These are phyloP conservation scores for Raphanus raphanistrum DNA, from an alignment of 345 rosid genomes.

Conservation along the genomic window DNA sequence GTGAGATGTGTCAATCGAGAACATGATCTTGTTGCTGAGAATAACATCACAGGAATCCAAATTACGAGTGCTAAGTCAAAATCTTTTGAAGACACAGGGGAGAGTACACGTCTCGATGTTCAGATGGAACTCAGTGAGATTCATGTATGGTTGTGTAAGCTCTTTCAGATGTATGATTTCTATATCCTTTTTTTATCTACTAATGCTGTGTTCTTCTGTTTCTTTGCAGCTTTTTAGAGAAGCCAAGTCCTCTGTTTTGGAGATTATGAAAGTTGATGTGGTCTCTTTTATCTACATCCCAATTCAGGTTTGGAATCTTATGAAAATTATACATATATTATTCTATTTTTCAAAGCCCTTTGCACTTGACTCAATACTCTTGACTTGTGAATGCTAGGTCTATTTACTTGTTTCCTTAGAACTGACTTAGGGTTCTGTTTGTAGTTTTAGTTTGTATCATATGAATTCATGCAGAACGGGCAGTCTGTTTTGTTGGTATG, in stretches of 20 bases:
- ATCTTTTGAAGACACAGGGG: conserved; percentile 83
- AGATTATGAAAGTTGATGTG: conserved; percentile 86
- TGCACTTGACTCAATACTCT: conserved; percentile 14
- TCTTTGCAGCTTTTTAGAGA: conserved; percentile 80
- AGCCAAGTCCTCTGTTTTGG: conserved; percentile 71
- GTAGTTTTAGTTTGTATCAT: conserved; percentile 5
- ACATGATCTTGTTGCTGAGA: conserved; percentile 63
- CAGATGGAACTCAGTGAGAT: conserved; percentile 92
- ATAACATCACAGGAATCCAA: conserved; percentile 82
- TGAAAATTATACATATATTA: not conserved
- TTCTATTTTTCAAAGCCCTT: not conserved
- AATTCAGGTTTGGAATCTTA: conserved; percentile 55
- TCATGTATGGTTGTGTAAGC: conserved; percentile 61
- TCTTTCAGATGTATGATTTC: conserved; percentile 29
- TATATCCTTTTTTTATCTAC: conserved; percentile 14
- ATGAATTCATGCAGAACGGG: not conserved
- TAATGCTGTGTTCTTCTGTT: conserved; percentile 29
- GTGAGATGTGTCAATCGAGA: conserved; percentile 73
- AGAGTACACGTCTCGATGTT: conserved; percentile 85
- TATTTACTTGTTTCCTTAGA: conserved; percentile 15
- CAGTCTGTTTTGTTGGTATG: conserved; percentile 9
- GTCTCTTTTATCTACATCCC: conserved; percentile 80
- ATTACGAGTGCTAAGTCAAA: conserved; percentile 68
- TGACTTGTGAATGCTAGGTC: conserved; percentile 18
- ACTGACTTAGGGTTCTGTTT: conserved; percentile 1